Evolutionary conservation across 164 flowering plant species (phyloP).

Genomic region (Chimonanthus praecox): DNA sequence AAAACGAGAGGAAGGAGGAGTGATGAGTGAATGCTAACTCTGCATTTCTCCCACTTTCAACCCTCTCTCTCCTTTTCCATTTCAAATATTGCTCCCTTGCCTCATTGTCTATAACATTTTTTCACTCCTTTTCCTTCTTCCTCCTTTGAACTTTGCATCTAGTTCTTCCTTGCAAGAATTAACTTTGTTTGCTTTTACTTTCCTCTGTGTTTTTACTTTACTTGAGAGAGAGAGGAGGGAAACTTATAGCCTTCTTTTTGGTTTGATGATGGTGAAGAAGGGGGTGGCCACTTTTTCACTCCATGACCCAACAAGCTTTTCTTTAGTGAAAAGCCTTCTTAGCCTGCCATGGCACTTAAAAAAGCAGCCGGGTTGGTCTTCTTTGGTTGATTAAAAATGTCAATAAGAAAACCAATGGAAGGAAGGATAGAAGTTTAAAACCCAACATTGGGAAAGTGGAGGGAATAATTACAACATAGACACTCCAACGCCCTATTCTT

Average conservation of each 20-base stretch:
- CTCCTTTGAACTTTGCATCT: constrained; percentile 33
- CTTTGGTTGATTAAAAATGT: not conserved
- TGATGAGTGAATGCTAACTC: not conserved
- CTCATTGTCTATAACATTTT: constrained; percentile 7
- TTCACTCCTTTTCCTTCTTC: constrained; percentile 5
- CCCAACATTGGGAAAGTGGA: not conserved
- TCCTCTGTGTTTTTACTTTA: not conserved
- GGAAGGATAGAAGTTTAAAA: not conserved
- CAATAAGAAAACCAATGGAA: too few species aligned
- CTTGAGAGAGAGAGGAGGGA: constrained; percentile 12
- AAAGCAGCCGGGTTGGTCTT: constrained; percentile 5
- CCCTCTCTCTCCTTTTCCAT: constrained; percentile 12
- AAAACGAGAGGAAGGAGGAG: constrained; percentile 10
- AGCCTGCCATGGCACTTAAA: not conserved
- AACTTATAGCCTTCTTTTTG: constrained; percentile 26
- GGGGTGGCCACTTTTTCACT: constrained; percentile 58
- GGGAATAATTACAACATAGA: not conserved
- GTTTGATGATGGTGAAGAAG: constrained; percentile 25
- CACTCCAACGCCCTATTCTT: not conserved
- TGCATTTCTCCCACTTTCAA: not conserved
- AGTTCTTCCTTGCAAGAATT: constrained; percentile 21
- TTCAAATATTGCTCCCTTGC: constrained; percentile 6
- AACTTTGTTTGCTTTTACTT: constrained; percentile 10
- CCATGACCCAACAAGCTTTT: constrained; percentile 34
- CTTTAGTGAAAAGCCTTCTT: constrained; percentile 10